Evolutionary conservation across 2,329 filamentous ascomycete species (phyloP), one percentile per base, ranked within the genome.

Genomic region (Trichoderma oligosporum): DNA sequence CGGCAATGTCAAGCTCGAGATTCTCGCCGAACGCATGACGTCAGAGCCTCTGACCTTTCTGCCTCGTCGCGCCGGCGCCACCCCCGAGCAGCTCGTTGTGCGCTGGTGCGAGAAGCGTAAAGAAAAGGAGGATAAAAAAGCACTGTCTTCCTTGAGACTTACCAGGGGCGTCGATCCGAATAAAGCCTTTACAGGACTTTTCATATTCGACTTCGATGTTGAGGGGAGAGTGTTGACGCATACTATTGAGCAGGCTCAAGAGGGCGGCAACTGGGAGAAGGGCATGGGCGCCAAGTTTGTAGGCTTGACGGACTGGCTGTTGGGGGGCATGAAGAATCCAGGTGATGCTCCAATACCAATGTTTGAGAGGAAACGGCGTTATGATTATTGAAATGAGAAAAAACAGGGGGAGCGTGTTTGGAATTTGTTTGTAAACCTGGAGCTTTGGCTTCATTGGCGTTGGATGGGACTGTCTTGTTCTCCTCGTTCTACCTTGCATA

Each of bases 131-230:
- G 25, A 58, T 48, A 25, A 48, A 24, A 29, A 24, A 24, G 76
- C 67, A 65, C 82, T 49, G 77, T 41, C 51, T 3, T 81, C 16
- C 72, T 78, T 63, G 11, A 65, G 66, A 16, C 67, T 71, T 27
- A 62, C 62, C 4, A 62, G 64, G 18, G 68, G 66, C 3, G 72
- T 67, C 4, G 81, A 83, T 56, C 81, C 83, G 48, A 82, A 82
- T 60, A 87, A 89, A 66, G 88, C 92, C 67, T 97, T 97, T 65
- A 89, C 86, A 1, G 94, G 94, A 0, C 73, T 97, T 9, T 99
- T 97, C 73, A 87, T 96, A 59, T 99, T 99, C 70, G 90, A 96
- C 63, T 99, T 99, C 70, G 94, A 97, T 68, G 80, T 84, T 45
- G 82, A 96, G 65, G 94, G 94, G 1, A 81, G 91, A 61, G 84